phyloP scores from a whole-genome alignment of 768 basidiomycete genomes.

The Calocera viscosa region DNA sequence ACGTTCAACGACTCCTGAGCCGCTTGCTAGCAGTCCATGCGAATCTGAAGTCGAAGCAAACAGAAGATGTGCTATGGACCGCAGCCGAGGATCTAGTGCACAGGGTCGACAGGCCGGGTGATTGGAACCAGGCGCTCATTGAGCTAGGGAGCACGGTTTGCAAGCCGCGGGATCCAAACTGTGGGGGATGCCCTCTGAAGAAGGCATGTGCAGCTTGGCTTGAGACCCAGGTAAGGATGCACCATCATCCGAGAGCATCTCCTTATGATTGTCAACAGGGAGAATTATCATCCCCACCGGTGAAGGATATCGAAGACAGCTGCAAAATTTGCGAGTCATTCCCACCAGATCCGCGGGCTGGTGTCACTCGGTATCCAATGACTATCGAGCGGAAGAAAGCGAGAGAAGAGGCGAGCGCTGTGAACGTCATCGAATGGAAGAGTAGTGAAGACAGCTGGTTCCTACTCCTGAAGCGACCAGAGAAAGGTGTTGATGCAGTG shows the following conservation, averaged over 20 bases:
- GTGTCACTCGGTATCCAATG: conserved; percentile 78
- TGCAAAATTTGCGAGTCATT: conserved; percentile 59
- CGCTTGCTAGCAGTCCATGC: conserved; percentile 74
- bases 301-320: conserved; percentile 61
- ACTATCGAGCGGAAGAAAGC: conserved; percentile 68
- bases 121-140: conserved; percentile 86
- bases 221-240: conserved; percentile 22
- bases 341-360: conserved; percentile 17
- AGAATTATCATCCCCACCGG: neutral
- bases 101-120: conserved; percentile 48
- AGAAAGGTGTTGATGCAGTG: conserved; percentile 45
- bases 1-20: conserved; percentile 74
- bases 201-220: conserved; percentile 55
- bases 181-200: conserved; percentile 57
- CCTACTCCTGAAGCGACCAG: conserved; percentile 67
- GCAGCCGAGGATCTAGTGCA: conserved; percentile 60
- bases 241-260: neutral
- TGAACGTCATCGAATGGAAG: conserved; percentile 74
- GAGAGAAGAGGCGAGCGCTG: conserved; percentile 71
- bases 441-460: conserved; percentile 42
- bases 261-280: neutral
- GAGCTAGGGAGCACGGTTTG: conserved; percentile 91
- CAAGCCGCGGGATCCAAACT: conserved; percentile 69
- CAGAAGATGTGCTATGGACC: conserved; percentile 71
- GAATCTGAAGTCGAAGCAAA: conserved; percentile 62